Evolutionary conservation across 495 filamentous ascomycete species (phyloP).

Genomic region (Cudoniella acicularis): DNA sequence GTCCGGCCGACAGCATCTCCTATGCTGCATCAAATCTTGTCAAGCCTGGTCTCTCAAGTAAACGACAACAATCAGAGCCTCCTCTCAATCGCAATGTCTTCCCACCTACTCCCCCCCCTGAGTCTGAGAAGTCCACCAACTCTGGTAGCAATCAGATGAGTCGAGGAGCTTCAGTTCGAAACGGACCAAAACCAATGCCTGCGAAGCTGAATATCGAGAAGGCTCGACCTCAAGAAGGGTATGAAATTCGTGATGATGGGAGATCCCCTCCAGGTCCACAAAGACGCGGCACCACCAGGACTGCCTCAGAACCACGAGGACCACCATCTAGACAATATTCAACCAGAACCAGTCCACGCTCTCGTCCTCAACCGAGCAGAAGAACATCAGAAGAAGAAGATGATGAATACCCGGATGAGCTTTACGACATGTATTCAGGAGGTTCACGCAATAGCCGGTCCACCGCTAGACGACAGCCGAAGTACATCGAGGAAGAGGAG

Average conservation of each 20-base stretch:
- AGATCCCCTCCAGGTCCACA: conserved; percentile 15
- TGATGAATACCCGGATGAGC: conserved; percentile 60
- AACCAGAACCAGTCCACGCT: conserved; percentile 19
- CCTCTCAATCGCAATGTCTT: conserved; percentile 84
- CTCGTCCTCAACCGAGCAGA: conserved; percentile 11
- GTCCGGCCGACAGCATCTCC: conserved; percentile 74
- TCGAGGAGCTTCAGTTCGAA: conserved; percentile 51
- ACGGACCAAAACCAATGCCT: conserved; percentile 48
- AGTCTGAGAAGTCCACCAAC: conserved; percentile 55
- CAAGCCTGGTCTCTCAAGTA: conserved; percentile 72
- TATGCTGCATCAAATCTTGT: conserved; percentile 90
- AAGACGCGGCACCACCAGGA: conserved; percentile 24
- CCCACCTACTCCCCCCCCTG: conserved; percentile 93
- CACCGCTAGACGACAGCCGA: conserved; percentile 36
- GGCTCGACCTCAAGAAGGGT: conserved; percentile 39
- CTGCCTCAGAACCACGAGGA: conserved; percentile 35
- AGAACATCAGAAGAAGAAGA: conserved; percentile 45
- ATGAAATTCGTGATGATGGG: conserved; percentile 36
- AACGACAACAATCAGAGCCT: conserved; percentile 81
- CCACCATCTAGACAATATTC: conserved; percentile 22
- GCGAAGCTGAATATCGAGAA: conserved; percentile 52
- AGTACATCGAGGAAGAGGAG: conserved; percentile 71
- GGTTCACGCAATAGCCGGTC: conserved; percentile 22
- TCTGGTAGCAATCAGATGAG: conserved; percentile 30
- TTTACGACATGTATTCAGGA: conserved; percentile 66